Conservation (phyloP, 2,329 filamentous ascomycete genomes). For the Sphaerulina vaccinii region DNA sequence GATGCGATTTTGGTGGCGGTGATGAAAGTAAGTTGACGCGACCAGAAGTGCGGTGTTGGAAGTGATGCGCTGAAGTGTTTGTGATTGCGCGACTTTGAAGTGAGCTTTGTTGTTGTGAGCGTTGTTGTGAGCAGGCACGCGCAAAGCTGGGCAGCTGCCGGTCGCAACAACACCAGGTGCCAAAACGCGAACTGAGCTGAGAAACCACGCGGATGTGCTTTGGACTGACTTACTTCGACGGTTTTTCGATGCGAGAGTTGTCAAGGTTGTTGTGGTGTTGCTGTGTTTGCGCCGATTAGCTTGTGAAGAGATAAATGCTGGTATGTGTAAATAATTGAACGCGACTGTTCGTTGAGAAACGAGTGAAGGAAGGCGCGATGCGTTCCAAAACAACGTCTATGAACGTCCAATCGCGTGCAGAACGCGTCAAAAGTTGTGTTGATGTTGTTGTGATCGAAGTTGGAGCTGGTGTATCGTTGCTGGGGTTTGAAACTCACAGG, state of each 20-base stretch:
- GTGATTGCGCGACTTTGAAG: slow-evolving; percentile 14
- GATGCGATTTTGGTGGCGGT: slow-evolving; percentile 1
- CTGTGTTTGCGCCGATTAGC: slow-evolving; percentile 9
- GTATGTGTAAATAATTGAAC: slow-evolving; percentile 12
- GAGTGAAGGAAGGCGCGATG: slow-evolving; percentile 10
- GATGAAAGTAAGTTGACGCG: slow-evolving; percentile 14
- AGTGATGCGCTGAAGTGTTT: slow-evolving; percentile 11
- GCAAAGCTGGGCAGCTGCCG: slow-evolving; percentile 22
- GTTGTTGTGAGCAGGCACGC: slow-evolving; percentile 9
- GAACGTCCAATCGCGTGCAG: background rate
- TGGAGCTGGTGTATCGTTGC: too few relatives aligned
- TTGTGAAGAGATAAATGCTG: slow-evolving; percentile 15
- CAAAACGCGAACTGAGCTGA: slow-evolving; percentile 19
- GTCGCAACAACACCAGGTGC: slow-evolving; percentile 26
- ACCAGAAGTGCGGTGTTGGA: slow-evolving; percentile 8
- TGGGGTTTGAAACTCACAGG: slow-evolving; percentile 6
- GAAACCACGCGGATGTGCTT: slow-evolving; percentile 7
- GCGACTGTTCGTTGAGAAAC: slow-evolving; percentile 6
- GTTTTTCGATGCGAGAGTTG: slow-evolving; percentile 14
- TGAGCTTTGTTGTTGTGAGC: slow-evolving; percentile 6
- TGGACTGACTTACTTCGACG: slow-evolving; percentile 21
- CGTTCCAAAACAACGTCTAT: slow-evolving; percentile 16
- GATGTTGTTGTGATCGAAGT: slow-evolving; percentile 8
- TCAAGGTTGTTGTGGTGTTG: slow-evolving; percentile 9
- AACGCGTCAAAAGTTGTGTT: slow-evolving; percentile 14